Base-by-base conservation (phyloP, 495 filamentous ascomycete genomes). In the Pseudotulostoma volvatum region DNA sequence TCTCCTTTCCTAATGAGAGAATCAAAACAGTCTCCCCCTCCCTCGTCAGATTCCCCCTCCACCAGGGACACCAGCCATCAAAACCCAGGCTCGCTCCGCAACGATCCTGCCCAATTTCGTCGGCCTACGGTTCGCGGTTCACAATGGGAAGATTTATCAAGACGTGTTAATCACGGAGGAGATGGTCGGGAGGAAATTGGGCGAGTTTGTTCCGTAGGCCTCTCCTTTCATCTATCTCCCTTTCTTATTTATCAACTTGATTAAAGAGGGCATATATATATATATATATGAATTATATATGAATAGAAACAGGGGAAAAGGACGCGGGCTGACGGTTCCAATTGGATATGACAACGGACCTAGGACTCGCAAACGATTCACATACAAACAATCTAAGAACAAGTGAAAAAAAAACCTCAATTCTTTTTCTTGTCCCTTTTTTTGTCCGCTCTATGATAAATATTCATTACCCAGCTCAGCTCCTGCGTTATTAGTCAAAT, bases 31-130 rank as follows among this genome's bases (percentile, higher is more conserved):
- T 46, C 57, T 68, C 31, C 55, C 64, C 40, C 61, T 70, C 20
- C 58, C 60, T 16, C 52, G 54, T 38, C 51, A 49, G 37, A 41
- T 61, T 5, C 57, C 60, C 16, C 60, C 79, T 32, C 67, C 63
- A 18, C 66, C 74, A 0, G 81, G 79, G 48, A 61, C 70, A 4
- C 71, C 70, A 28, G 83, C 85, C 7, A 88, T 96, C 59, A 76
- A 71, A 45, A 97, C 90, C 14, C 80, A 84, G 57, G 87, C 88
- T 21, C 81, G 90, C 45, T 68, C 74, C 38, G 90, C 90, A 31
- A 96, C 90, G 32, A 95, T 97, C 51, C 73, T 96, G 16, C 90
- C 90, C 30, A 92, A 84, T 56, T 96, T 96, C 58, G 86, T 97
- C 18, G 92, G 90, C 4, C 64, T 93, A 47, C 79, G 74, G 51